A percentile compares a stretch with the other conserved stretches of the same genome.
These are phyloP conservation scores for Microdochium bolleyi DNA, from an alignment of 2,329 filamentous ascomycete species.

Conservation along the genomic window DNA sequence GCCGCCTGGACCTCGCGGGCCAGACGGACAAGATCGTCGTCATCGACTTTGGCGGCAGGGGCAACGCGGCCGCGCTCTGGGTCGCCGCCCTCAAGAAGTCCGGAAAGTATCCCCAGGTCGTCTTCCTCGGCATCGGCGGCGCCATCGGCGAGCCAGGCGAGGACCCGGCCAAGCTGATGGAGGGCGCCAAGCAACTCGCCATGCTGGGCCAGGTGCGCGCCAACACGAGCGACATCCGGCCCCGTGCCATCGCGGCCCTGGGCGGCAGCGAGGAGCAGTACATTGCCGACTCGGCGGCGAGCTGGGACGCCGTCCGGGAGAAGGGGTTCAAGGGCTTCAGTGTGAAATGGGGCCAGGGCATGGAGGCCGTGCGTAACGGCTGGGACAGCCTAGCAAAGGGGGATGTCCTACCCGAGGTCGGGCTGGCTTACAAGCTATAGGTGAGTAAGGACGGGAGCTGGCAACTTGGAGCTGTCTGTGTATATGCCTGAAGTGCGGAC, in stretches of 20 bases:
- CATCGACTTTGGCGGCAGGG: constrained; percentile 20
- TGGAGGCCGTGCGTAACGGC: constrained; percentile 14
- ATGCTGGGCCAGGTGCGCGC: constrained; percentile 6
- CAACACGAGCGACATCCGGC: constrained; percentile 13
- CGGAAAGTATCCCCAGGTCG: constrained; percentile 1
- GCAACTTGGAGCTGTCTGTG: too few species aligned
- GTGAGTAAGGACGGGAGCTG: neutral
- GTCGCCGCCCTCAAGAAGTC: constrained; percentile 7
- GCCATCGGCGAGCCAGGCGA: constrained; percentile 8
- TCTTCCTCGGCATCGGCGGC: constrained; percentile 11
- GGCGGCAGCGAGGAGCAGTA: constrained; percentile 12
- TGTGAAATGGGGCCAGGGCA: constrained; percentile 16
- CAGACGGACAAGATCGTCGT: constrained; percentile 12
- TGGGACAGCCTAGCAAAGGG: constrained; percentile 16
- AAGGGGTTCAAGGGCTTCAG: constrained; percentile 12
- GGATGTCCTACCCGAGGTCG: constrained; percentile 14
- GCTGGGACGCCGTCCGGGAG: constrained; percentile 11
- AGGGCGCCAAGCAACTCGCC: neutral
- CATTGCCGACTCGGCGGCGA: constrained; percentile 7
- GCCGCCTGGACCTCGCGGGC: neutral
- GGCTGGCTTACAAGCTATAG: constrained; percentile 17
- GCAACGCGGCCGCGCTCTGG: constrained; percentile 11
- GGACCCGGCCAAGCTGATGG: neutral
- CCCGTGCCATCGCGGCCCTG: constrained; percentile 8
- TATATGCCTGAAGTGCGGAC: too few species aligned